Percentiles rank a stretch among this genome's conserved stretches.
phyloP scores from a whole-genome alignment of 2,329 filamentous ascomycete species.

The Pseudocercospora fuligena region DNA sequence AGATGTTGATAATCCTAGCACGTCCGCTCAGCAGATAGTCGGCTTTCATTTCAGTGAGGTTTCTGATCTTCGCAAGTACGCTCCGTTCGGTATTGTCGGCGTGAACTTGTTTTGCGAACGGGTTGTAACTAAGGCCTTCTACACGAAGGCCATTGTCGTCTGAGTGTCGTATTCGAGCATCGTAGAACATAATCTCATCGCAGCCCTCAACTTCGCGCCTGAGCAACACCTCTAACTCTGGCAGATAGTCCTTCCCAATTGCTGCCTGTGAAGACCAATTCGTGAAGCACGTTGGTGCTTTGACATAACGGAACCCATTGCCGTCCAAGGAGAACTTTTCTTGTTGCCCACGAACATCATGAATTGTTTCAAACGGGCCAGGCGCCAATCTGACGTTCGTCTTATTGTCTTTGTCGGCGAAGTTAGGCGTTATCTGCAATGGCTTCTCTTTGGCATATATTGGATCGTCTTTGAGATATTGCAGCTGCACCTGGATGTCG shows the following conservation, averaged over 20 bases:
- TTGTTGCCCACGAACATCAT: conserved; percentile 46
- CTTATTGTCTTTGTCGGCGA: conserved; percentile 30
- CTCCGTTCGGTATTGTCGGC: conserved; percentile 37
- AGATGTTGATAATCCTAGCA: conserved; percentile 25
- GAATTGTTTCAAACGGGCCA: conserved; percentile 33
- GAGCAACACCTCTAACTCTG: conserved; percentile 25
- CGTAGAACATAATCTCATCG: conserved; percentile 37
- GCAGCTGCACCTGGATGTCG: conserved; percentile 43
- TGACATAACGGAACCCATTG: conserved; percentile 35
- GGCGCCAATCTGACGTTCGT: conserved; percentile 32
- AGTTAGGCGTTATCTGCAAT: conserved; percentile 36
- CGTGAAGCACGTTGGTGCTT: conserved; percentile 19
- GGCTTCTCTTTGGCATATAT: conserved; percentile 35
- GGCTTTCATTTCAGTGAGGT: conserved; percentile 36
- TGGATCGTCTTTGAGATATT: conserved; percentile 36
- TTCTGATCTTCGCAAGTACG: conserved; percentile 33
- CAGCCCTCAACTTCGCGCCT: conserved; percentile 31
- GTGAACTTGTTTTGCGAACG: conserved; percentile 39
- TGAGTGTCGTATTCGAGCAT: conserved; percentile 32
- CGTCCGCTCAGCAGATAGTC: conserved; percentile 20
- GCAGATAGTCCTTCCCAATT: conserved; percentile 17
- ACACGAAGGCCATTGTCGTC: conserved; percentile 32
- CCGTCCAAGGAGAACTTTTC: conserved; percentile 19
- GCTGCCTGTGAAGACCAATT: conserved; percentile 27
- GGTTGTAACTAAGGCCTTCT: conserved; percentile 34